These are phyloP conservation scores for Umbelopsis isabellina DNA, from an alignment of 192 early-diverging fungal species.

Conservation along the genomic window DNA sequence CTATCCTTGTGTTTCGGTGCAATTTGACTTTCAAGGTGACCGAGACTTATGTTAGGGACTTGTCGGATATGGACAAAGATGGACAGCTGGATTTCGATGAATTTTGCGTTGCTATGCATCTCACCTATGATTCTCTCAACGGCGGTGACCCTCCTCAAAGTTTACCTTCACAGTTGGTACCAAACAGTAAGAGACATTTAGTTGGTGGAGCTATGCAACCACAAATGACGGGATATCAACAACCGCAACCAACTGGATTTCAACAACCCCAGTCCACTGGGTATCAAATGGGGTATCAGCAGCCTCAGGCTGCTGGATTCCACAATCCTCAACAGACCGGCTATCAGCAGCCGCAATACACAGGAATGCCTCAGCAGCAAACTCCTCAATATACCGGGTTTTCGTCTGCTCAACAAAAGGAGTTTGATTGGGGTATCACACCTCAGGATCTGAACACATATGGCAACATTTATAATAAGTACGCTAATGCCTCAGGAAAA, in stretches of 20 bases:
- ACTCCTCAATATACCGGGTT: conserved; percentile 11
- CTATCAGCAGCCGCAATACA: conserved; percentile 19
- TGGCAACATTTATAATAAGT: conserved; percentile 58
- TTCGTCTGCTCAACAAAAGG: conserved; percentile 35
- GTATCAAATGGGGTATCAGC: background rate
- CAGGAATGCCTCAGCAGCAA: conserved; percentile 27
- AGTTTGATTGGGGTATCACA: conserved; percentile 71
- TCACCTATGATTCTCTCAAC: conserved; percentile 73
- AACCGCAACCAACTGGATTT: conserved; percentile 47
- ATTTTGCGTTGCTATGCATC: conserved; percentile 77
- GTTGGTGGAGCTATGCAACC: conserved; percentile 35
- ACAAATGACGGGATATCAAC: conserved; percentile 33
- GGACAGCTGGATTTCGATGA: conserved; percentile 83
- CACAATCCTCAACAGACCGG: conserved; percentile 1
- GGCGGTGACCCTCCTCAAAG: conserved; percentile 55
- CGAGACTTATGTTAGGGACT: conserved; percentile 54
- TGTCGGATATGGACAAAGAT: conserved; percentile 84
- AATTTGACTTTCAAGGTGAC: background rate
- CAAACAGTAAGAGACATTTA: conserved; percentile 62
- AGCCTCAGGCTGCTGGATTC: conserved; percentile 21
- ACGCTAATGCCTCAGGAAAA: conserved; percentile 53
- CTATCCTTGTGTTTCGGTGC: too few species aligned
- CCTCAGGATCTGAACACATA: conserved; percentile 59
- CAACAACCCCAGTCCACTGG: conserved; percentile 27
- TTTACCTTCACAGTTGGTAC: conserved; percentile 69